Evolutionary conservation across 768 basidiomycete species (phyloP).

Genomic region (Lyophyllum decastes): DNA sequence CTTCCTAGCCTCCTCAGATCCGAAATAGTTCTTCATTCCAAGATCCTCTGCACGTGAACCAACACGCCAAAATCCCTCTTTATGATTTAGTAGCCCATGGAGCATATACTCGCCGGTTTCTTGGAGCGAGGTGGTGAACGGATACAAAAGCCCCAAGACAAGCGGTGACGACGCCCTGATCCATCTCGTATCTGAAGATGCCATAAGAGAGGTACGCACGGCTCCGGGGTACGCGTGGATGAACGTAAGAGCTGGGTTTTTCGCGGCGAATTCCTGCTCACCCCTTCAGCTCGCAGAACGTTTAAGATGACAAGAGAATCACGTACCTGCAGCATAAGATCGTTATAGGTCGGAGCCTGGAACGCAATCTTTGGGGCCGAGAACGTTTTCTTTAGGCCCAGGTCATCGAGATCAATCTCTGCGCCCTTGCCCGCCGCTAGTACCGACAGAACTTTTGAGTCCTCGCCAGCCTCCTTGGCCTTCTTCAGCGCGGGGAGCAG

Average conservation of each 20-base stretch:
- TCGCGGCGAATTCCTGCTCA: slow-evolving; percentile 33
- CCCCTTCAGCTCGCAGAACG: neutral
- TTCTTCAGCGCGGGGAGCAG: slow-evolving; percentile 43
- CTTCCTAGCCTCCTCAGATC: slow-evolving; percentile 36
- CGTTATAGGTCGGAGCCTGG: slow-evolving; percentile 38
- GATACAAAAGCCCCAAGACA: slow-evolving; percentile 18
- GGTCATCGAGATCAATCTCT: slow-evolving; percentile 44
- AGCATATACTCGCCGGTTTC: slow-evolving; percentile 33
- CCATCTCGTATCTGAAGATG: slow-evolving; percentile 25
- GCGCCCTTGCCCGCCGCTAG: slow-evolving; percentile 38
- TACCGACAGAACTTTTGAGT: slow-evolving; percentile 51
- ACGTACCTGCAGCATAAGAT: slow-evolving; percentile 42
- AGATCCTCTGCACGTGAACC: slow-evolving; percentile 34
- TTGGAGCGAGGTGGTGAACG: slow-evolving; percentile 8
- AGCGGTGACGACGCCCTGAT: slow-evolving; percentile 21
- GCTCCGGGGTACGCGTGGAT: slow-evolving; percentile 39
- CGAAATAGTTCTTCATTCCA: slow-evolving; percentile 32
- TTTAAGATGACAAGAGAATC: neutral
- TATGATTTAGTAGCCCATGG: slow-evolving; percentile 27
- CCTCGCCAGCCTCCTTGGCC: slow-evolving; percentile 49
- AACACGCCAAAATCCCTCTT: slow-evolving; percentile 29
- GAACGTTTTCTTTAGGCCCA: slow-evolving; percentile 44
- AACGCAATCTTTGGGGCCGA: slow-evolving; percentile 27
- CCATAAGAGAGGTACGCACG: slow-evolving; percentile 34
- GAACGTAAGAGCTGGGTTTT: slow-evolving; percentile 38